Conservation (phyloP, 352 stramenopile species). For the Phytophthora aleatoria region DNA sequence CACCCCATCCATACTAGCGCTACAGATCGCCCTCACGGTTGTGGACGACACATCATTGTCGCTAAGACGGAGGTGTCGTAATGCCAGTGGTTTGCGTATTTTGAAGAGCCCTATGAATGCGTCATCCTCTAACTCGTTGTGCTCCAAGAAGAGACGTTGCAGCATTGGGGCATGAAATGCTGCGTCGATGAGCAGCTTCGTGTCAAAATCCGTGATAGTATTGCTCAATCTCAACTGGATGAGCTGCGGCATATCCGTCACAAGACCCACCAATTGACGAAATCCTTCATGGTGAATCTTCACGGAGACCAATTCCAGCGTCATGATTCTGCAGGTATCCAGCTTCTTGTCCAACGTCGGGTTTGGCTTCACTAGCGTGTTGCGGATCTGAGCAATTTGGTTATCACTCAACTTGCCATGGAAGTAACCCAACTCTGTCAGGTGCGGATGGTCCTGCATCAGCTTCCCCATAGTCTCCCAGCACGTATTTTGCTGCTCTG, state of each 20-base stretch:
- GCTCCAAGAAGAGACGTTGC: slow-evolving; percentile 62
- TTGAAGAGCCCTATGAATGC: slow-evolving; percentile 47
- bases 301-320: slow-evolving; percentile 73
- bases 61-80: slow-evolving; percentile 56
- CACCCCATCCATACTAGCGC: slow-evolving; percentile 50
- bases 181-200: slow-evolving; percentile 48
- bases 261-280: slow-evolving; percentile 51
- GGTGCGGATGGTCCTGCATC: slow-evolving; percentile 34
- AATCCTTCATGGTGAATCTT: slow-evolving; percentile 55
- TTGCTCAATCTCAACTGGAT: slow-evolving; percentile 60
- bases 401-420: slow-evolving; percentile 64
- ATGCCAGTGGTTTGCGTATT: slow-evolving; percentile 26
- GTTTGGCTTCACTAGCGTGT: slow-evolving; percentile 23
- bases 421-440: slow-evolving; percentile 70
- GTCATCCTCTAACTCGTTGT: slow-evolving; percentile 80
- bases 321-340: slow-evolving; percentile 29
- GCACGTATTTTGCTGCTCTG: slow-evolving; percentile 63
- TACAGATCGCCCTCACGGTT: slow-evolving; percentile 53
- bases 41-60: slow-evolving; percentile 62
- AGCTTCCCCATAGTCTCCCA: slow-evolving; percentile 45
- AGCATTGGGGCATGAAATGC: slow-evolving; percentile 43
- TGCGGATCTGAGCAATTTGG: slow-evolving; percentile 48
- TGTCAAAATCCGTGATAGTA: slow-evolving; percentile 65
- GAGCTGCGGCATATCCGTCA: slow-evolving; percentile 43
- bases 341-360: slow-evolving; percentile 19